Base-by-base conservation (phyloP, 2,329 filamentous ascomycete genomes). In the Fusarium albosuccineum region DNA sequence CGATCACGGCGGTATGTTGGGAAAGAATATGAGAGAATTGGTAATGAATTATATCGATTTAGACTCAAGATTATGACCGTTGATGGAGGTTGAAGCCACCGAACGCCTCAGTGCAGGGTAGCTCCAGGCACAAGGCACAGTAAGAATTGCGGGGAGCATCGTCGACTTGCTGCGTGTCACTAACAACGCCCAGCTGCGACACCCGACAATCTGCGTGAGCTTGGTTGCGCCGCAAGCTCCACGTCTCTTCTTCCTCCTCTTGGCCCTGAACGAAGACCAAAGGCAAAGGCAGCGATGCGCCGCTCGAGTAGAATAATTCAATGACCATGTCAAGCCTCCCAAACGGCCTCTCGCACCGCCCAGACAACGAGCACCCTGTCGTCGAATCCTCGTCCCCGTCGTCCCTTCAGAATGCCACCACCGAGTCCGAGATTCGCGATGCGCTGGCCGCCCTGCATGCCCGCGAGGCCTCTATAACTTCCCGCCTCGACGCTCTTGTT, bases 401-500 rank as follows among this genome's bases (percentile, higher is more conserved):
- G 46, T 65, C 78, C 74, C 84, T 96, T 74, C 89, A 88, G 81
- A 87, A 90, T 81, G 92, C 92, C 72, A 86, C 87, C 70, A 92
- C 89, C 72, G 85, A 94, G 70, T 86, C 91, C 69, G 92, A 97
- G 67, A 91, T 99, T 76, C 91, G 91, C 75, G 87, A 90, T 63
- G 89, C 91, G 55, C 88, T 99, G 68, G 85, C 88, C 42, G 84
- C 89, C 70, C 88, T 98, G 52, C 92, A 94, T 75, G 81, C 85
- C 52, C 91, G 91, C 75, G 94, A 98, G 79, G 85, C 89, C 64
- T 80, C 85, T 56, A 89, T 97, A 66, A 93, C 91, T 1, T 84
- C 86, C 56, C 91, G 89, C 45, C 89, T 98, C 44, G 89, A 95
- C 78, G 83, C 86, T 53, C 87, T 97, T 54, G 82, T 97, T 49